Base-by-base conservation (phyloP, 805 yeast genomes). In the Saccharomycopsis lassenensis region DNA sequence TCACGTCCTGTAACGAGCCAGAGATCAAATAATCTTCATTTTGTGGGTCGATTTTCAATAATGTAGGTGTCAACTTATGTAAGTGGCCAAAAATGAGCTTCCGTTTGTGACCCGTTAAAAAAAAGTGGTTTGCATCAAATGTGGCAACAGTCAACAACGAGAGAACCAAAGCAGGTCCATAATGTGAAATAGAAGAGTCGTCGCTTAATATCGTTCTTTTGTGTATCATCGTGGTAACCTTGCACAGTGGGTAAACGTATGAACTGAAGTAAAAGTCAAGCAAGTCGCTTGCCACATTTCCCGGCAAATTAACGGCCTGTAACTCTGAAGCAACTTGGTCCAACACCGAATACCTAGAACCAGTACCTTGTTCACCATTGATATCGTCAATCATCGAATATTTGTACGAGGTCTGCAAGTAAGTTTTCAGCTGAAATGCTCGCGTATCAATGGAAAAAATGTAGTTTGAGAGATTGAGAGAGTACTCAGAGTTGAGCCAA, bases 201-300 rank as follows among this genome's bases (percentile, higher is more conserved):
- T 21, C 23, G 11, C 30, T 28, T 17, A 39, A 29, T 24, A 39
- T 22, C 7, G 39, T 29, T 14, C 30, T 23, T 18, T 39, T 35
- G 2, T 40, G 25, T n/a, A 39, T 18, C 7, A 39, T 35, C 3
- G 29, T 14, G 14, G 26, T 28, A 6, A 35, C 27, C 27, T 35
- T 34, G 27, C 39, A 31, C 8, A 36, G 23, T 5, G 40, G 40
- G 4, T 24, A 14, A 5, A 31, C 24, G 11, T 26, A 21, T 24
- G 18, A 17, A 6, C 24, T 21, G 24, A 36, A 39, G 16, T 36
- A 39, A 28, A 24, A 39, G 18, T 36, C 43, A 4, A 39, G 15
- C 39, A 39, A 22, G 32, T 39, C 43, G 20, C 39, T 35, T 4
- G 40, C 40, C 20, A 39, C 43, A 27, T 39, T 39, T 26, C 39